These are phyloP conservation scores for Populus alba DNA, from an alignment of 345 rosid species.

Conservation along the genomic window DNA sequence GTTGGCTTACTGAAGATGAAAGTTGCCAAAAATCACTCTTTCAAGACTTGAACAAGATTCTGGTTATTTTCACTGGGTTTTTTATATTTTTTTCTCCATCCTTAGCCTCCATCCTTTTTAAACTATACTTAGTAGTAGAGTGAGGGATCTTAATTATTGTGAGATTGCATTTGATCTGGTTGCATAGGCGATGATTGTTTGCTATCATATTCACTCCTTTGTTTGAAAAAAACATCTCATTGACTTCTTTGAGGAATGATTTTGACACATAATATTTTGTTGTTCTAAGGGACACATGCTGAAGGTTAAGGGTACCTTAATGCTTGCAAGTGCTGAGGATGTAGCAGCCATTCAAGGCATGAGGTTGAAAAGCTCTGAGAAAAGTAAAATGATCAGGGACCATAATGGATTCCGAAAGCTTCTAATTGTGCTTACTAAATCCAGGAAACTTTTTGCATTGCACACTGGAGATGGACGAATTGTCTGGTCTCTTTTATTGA, in stretches of 20 bases:
- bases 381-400: slow-evolving; percentile 94
- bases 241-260: not conserved
- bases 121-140: not conserved
- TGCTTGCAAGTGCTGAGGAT: slow-evolving; percentile 95
- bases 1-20: slow-evolving; percentile 1
- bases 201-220: not conserved
- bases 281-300: slow-evolving; percentile 73
- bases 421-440: slow-evolving; percentile 74
- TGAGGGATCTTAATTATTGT: not conserved
- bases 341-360: slow-evolving; percentile 78
- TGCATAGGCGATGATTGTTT: not conserved
- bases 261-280: slow-evolving; percentile 26
- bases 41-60: not conserved
- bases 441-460: slow-evolving; percentile 84
- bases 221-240: not conserved
- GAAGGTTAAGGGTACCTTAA: slow-evolving; percentile 88
- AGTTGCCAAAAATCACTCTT: not conserved
- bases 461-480: slow-evolving; percentile 95
- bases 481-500: slow-evolving; percentile 84
- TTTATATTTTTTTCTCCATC: not conserved
- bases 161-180: not conserved
- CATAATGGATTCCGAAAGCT: slow-evolving; percentile 96
- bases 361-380: slow-evolving; percentile 84
- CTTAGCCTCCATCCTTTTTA: not conserved
- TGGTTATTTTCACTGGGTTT: not conserved